Conservation (phyloP, 306 rosid genomes). For the Myrica gale region DNA sequence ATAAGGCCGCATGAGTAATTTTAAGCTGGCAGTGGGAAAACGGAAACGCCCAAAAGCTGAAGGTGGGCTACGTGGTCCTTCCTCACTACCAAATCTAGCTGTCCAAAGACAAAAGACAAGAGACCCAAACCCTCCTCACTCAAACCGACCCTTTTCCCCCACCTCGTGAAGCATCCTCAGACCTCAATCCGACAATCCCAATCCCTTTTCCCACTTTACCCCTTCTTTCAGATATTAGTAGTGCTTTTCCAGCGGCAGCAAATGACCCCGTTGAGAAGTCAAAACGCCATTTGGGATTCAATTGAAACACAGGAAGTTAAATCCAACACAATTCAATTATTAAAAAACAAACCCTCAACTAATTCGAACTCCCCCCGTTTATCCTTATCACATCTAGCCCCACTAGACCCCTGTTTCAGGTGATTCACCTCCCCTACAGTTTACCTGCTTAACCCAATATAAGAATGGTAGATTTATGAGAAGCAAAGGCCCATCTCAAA, state of each 20-base stretch:
- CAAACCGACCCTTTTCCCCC: no score
- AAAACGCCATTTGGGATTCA: slow-evolving; percentile 24
- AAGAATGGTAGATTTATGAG: no score
- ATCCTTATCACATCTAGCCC: slow-evolving; percentile 28
- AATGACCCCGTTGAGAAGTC: slow-evolving; percentile 45
- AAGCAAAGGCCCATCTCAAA: not conserved
- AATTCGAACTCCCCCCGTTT: slow-evolving; percentile 30
- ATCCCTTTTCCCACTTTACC: slow-evolving; percentile 16
- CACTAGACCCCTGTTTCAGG: slow-evolving; percentile 7
- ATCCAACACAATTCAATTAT: slow-evolving; percentile 2
- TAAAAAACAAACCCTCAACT: slow-evolving; percentile 21
- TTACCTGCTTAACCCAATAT: no score
- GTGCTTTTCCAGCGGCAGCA: slow-evolving; percentile 7
- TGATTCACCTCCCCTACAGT: no score
- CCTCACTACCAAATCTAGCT: slow-evolving; percentile 19
- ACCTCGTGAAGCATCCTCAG: no score
- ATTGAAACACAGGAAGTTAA: slow-evolving; percentile 28
- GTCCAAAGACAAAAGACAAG: slow-evolving; percentile 1
- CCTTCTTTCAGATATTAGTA: not conserved
- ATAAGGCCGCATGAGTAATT: not conserved
- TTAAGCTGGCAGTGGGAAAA: slow-evolving; percentile 10
- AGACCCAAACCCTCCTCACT: not conserved
- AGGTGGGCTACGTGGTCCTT: slow-evolving; percentile 27
- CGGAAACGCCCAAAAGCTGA: slow-evolving; percentile 24
- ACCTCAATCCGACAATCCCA: not conserved